Evolutionary conservation across 2,329 filamentous ascomycete species (phyloP), one percentile per base, ranked within the genome.

Genomic region (Didymella lethalis): DNA sequence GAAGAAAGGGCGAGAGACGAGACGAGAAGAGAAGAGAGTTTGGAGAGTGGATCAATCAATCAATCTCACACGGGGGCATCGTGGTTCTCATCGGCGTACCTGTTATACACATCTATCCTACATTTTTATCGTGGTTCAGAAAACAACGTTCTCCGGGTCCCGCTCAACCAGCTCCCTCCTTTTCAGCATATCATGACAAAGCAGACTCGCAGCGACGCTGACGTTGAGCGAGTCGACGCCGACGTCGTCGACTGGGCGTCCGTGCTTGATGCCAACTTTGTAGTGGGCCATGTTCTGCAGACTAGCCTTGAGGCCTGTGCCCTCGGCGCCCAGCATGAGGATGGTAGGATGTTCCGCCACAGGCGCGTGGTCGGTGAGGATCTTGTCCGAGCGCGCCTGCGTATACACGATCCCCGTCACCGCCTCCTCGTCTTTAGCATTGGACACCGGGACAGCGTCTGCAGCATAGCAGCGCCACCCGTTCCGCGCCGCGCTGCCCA

Each of bases 171-270:
- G 12, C 26, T 40, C 34, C 53, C 64, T 70, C 49, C 79, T 84
- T 69, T 20, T 20, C 3, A 91, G 73, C 70, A 95, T 92, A 0
- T 88, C 82, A 63, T 88, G 85, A 62, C 88, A 89, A 49, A 98
- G 79, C 48, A 98, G 80, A 0, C 87, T 92, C 7, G 91, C 87
- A 1, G 95, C 94, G 20, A 96, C 93, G 72, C 91, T 92, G 38
- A 98, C 95, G 74, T 99, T 98, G 75, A 99, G 79, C 75, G 93
- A 97, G 77, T 98, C 94, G 2, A 99, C 87, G 1, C 84, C 73
- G 65, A 87, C 74, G 70, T 84, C 73, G 69, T 81, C 62, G 72
- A 79, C 41, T 2, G 68, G 63, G 77, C 83, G 64, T 65, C 79
- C 75, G 75, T 84, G 75, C 75, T 85, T 64, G 53, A 99, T 91